A percentile compares a stretch with the other conserved stretches of the same genome.
These are phyloP conservation scores for Rhizopogon vinicolor DNA, from an alignment of 768 basidiomycete genomes.

Conservation along the genomic window DNA sequence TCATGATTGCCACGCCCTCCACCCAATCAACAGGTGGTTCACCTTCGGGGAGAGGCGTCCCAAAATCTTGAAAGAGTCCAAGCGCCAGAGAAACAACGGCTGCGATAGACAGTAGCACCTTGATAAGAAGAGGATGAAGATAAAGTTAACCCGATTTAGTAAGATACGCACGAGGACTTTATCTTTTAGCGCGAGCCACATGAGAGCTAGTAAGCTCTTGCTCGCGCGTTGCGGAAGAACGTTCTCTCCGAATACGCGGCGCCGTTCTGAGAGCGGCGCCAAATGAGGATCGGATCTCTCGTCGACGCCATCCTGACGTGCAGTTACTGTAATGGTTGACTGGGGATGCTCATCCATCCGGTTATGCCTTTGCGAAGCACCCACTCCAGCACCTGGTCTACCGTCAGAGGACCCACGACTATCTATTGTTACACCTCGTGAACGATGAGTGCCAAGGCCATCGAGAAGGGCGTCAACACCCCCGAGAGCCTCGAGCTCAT, in stretches of 20 bases:
- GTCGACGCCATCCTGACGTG: constrained; percentile 3
- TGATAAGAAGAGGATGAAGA: constrained; percentile 5
- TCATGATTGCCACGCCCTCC: constrained; percentile 82
- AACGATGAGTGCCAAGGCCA: constrained; percentile 67
- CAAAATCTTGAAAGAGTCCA: constrained; percentile 93
- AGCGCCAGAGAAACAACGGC: constrained; percentile 91
- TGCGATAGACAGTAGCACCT: constrained; percentile 89
- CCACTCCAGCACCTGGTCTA: constrained; percentile 23
- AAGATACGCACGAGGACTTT: constrained; percentile 70
- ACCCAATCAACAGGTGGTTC: constrained; percentile 94
- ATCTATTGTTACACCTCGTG: constrained; percentile 36
- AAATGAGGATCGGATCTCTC: constrained; percentile 8
- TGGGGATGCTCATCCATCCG: constrained; percentile 6
- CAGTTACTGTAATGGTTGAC: constrained; percentile 17
- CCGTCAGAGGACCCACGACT: constrained; percentile 6
- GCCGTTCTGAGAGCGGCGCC: constrained; percentile 56
- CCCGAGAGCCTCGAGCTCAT: constrained; percentile 61
- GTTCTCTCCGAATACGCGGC: constrained; percentile 72
- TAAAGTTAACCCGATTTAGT: neutral
- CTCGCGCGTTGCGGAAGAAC: constrained; percentile 63
- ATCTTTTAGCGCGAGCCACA: constrained; percentile 87
- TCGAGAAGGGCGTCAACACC: constrained; percentile 62
- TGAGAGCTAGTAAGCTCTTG: constrained; percentile 68
- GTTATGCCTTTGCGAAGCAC: constrained; percentile 30
- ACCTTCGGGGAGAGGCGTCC: constrained; percentile 49